A percentile compares a stretch with the other conserved stretches of the same genome.
Conservation (phyloP, 441 rosid genomes). For the Euphorbia schlechtendalii region DNA sequence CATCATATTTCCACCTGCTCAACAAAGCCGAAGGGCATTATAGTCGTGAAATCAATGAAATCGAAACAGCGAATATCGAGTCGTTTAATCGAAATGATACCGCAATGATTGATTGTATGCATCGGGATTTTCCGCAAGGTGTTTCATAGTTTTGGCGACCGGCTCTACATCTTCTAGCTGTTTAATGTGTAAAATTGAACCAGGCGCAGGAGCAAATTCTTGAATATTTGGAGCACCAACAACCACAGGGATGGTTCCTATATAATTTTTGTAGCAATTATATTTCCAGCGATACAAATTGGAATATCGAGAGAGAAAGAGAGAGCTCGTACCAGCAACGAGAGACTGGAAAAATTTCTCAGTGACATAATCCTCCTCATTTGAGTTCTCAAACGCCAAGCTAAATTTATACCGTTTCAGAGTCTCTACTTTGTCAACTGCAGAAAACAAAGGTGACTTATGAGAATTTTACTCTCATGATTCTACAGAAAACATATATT, state of each 20-base stretch:
- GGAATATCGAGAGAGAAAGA: neutral
- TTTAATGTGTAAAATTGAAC: slow-evolving; percentile 65
- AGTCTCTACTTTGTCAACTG: slow-evolving; percentile 82
- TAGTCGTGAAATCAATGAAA: slow-evolving; percentile 12
- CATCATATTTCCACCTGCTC: slow-evolving; percentile 80
- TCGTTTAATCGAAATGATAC: slow-evolving; percentile 22
- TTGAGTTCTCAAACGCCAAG: slow-evolving; percentile 94
- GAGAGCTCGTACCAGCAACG: slow-evolving; percentile 60
- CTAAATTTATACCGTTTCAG: slow-evolving; percentile 80
- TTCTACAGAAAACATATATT: neutral
- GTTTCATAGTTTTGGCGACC: slow-evolving; percentile 63
- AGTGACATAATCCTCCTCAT: slow-evolving; percentile 94
- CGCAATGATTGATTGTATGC: slow-evolving; percentile 69
- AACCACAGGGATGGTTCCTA: slow-evolving; percentile 83
- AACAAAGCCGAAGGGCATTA: slow-evolving; percentile 9
- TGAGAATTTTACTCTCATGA: neutral
- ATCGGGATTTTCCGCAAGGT: slow-evolving; percentile 57
- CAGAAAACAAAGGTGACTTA: slow-evolving; percentile 17
- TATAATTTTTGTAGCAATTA: slow-evolving; percentile 11
- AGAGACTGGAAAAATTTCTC: slow-evolving; percentile 92
- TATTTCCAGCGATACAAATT: neutral
- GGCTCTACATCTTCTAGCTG: slow-evolving; percentile 42
- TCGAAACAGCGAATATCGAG: neutral
- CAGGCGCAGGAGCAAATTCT: slow-evolving; percentile 71
- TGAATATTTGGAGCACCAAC: slow-evolving; percentile 88